Evolutionary conservation across 352 stramenopile genomes (phyloP).

Genomic region (Thraustotheca clavata): DNA sequence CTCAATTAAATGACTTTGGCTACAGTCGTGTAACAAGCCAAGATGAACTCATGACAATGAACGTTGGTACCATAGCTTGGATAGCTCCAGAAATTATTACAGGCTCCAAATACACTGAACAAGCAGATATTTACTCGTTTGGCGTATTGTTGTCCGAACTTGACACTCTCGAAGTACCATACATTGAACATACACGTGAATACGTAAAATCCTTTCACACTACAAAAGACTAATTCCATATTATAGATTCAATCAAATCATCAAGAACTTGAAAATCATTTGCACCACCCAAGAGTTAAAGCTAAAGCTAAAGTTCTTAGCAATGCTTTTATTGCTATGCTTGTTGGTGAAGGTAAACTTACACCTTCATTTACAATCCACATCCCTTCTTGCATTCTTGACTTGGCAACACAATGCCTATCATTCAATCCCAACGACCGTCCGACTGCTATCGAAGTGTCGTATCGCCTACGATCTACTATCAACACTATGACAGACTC

Average conservation of each 20-base stretch:
- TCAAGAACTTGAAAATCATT: constrained; percentile 6
- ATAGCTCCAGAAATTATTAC: constrained; percentile 35
- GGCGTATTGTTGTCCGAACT: constrained; percentile 17
- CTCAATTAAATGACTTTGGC: constrained; percentile 66
- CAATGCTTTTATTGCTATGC: constrained; percentile 42
- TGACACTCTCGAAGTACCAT: constrained; percentile 16
- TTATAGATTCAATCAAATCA: constrained; percentile 15
- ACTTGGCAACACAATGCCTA: constrained; percentile 45
- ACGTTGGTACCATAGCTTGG: constrained; percentile 52
- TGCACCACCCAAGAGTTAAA: constrained; percentile 18
- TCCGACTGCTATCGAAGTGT: constrained; percentile 52
- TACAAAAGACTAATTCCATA: neutral
- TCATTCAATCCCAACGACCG: constrained; percentile 40
- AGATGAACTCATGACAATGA: constrained; percentile 32
- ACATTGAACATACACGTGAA: constrained; percentile 19
- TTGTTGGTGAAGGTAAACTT: constrained; percentile 40
- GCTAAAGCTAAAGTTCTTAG: constrained; percentile 20
- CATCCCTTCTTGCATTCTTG: constrained; percentile 38
- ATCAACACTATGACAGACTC: constrained; percentile 11
- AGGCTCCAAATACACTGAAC: constrained; percentile 11
- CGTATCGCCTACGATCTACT: constrained; percentile 40
- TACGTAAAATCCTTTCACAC: neutral
- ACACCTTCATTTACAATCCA: constrained; percentile 37
- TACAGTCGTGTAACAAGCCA: constrained; percentile 36
- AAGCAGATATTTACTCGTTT: constrained; percentile 22